Evolutionary conservation across 345 rosid genomes (phyloP).

Genomic region (Pistacia atlantica): DNA sequence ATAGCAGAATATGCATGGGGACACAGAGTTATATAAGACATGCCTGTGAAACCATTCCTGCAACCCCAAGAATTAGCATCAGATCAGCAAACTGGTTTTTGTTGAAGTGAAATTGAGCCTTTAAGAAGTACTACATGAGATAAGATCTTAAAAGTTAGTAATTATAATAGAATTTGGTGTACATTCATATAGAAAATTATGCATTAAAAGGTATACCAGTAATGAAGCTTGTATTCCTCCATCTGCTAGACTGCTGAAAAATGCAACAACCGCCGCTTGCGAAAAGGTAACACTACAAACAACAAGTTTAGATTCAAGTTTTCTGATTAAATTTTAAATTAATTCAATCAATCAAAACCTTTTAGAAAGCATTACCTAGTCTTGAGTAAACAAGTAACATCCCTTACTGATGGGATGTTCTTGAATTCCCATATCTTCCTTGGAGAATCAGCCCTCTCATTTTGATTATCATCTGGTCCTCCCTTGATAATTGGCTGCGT

Average conservation of each 20-base stretch:
- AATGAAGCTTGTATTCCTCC: constrained; percentile 66
- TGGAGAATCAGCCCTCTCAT: constrained; percentile 16
- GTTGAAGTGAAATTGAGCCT: constrained; percentile 88
- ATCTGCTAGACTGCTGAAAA: constrained; percentile 68
- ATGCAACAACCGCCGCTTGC: constrained; percentile 73
- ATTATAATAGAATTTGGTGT: neutral
- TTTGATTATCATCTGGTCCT: constrained; percentile 19
- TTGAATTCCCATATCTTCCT: constrained; percentile 24
- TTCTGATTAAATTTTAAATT: no score
- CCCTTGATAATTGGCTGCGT: constrained; percentile 53
- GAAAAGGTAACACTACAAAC: constrained; percentile 61
- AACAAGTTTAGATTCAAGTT: neutral
- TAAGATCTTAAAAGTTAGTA: neutral
- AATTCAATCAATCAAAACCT: neutral
- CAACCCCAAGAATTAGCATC: constrained; percentile 51
- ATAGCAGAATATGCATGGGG: neutral
- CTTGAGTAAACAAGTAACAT: constrained; percentile 49
- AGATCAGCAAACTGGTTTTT: constrained; percentile 81
- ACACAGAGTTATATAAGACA: neutral
- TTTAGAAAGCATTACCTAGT: constrained; percentile 46
- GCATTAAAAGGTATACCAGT: constrained; percentile 39
- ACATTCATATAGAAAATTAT: neutral
- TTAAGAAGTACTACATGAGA: constrained; percentile 69
- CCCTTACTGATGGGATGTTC: constrained; percentile 61
- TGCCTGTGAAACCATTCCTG: constrained; percentile 73